These are phyloP conservation scores for Sporisorium graminicola DNA, from an alignment of 1,284 basidiomycete species.

Conservation along the genomic window DNA sequence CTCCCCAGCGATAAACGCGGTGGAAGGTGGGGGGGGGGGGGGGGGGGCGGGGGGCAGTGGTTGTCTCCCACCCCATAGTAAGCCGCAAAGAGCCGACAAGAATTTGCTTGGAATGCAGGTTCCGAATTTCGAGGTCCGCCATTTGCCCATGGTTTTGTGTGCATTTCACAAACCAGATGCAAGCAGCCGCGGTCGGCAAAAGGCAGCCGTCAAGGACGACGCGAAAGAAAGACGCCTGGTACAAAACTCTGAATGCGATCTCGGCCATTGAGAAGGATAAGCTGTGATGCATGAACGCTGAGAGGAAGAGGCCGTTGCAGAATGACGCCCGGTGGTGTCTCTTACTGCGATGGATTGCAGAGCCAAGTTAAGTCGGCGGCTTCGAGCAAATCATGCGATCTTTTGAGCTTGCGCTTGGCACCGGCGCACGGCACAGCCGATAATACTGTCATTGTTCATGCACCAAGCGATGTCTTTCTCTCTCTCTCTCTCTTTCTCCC, in stretches of 20 bases:
- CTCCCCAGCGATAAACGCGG: no score
- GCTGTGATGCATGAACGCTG: background rate
- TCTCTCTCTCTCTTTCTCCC: no score
- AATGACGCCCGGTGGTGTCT: conserved; percentile 1
- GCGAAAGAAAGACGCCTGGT: background rate
- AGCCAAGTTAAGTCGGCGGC: no score
- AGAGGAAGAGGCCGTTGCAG: background rate
- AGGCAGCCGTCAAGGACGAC: background rate
- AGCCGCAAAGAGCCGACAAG: background rate
- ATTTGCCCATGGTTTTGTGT: background rate
- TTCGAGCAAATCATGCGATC: conserved; percentile 16
- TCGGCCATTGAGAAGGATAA: no score
- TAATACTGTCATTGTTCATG: no score
- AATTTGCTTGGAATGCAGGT: conserved; percentile 15
- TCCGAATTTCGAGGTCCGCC: conserved; percentile 14
- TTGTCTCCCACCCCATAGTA: background rate
- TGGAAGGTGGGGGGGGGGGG: background rate
- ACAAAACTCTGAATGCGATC: background rate
- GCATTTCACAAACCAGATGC: background rate
- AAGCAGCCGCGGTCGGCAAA: background rate
- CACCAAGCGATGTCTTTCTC: no score
- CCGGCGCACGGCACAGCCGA: background rate
- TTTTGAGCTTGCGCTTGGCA: conserved; percentile 6
- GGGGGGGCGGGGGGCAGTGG: background rate
- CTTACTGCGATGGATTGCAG: background rate